phyloP scores from a whole-genome alignment of 2,329 filamentous ascomycete genomes.

The Ascocoryne sarcoides region DNA sequence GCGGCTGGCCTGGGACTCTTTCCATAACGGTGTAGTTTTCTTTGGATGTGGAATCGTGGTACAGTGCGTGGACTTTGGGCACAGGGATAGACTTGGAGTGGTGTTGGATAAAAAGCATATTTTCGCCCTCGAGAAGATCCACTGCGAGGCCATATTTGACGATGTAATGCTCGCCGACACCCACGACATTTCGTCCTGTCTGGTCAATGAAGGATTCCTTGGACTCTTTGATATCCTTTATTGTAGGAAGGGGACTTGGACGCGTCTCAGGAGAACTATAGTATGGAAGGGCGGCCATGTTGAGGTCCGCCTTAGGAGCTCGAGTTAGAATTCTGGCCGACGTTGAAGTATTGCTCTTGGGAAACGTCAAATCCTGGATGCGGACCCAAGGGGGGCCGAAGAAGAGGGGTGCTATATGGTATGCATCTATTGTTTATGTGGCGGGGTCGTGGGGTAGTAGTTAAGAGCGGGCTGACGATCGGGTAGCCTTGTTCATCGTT shows the following conservation, averaged over 20 bases:
- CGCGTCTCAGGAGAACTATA: too few species aligned
- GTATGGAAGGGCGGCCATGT: too few species aligned
- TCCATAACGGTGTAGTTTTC: constrained; percentile 29
- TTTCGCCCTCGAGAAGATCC: not conserved
- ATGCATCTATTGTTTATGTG: too few species aligned
- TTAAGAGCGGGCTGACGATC: too few species aligned
- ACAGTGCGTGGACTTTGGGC: constrained; percentile 29
- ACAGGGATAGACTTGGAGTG: constrained; percentile 16
- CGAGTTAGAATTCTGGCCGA: too few species aligned
- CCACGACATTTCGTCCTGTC: not conserved
- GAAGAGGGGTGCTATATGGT: too few species aligned
- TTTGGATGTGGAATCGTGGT: constrained; percentile 13
- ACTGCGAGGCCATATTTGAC: not conserved
- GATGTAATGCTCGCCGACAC: not conserved
- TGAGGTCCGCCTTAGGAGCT: too few species aligned
- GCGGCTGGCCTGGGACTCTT: constrained; percentile 21
- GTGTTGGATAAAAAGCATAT: not conserved
- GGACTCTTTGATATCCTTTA: not conserved
- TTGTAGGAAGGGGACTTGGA: not conserved
- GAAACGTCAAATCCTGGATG: too few species aligned
- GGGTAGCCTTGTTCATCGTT: too few species aligned
- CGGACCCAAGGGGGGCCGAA: too few species aligned
- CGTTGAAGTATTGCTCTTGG: too few species aligned
- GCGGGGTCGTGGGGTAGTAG: too few species aligned
- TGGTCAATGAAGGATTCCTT: not conserved